Conservation (phyloP, 805 yeast species). For the Metschnikowia gelsemii region DNA sequence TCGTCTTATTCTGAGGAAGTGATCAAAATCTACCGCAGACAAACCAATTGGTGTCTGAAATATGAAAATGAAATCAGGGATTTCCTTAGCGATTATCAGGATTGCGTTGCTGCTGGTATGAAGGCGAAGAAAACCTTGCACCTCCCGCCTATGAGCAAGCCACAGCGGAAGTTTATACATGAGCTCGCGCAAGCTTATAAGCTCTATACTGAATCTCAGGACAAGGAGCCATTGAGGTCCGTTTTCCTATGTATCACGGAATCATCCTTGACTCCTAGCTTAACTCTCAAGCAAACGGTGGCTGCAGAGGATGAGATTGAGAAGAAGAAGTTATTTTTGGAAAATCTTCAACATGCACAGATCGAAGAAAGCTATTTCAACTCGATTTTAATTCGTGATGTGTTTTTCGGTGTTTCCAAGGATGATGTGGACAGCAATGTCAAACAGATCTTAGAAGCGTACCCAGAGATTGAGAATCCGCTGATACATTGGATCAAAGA, state of each 20-base stretch:
- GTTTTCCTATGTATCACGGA: conserved; percentile 54
- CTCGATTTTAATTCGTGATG: conserved; percentile 53
- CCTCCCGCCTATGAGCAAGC: conserved; percentile 71
- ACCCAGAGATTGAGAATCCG: conserved; percentile 26
- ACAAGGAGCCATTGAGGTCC: conserved; percentile 74
- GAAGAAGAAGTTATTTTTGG: conserved; percentile 24
- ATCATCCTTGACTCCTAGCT: conserved; percentile 40
- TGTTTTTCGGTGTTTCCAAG: conserved; percentile 52
- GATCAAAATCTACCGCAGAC: conserved; percentile 49
- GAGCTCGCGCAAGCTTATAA: conserved; percentile 59
- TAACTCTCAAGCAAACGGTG: conserved; percentile 48
- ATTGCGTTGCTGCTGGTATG: conserved; percentile 19
- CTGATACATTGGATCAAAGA: conserved; percentile 43
- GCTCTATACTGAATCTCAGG: conserved; percentile 71
- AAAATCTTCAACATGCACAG: conserved; percentile 24
- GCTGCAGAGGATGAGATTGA: conserved; percentile 19
- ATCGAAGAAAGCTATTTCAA: conserved; percentile 43
- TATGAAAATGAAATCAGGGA: conserved; percentile 54
- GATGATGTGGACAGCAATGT: conserved; percentile 42
- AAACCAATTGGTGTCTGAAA: conserved; percentile 64
- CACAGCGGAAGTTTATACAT: conserved; percentile 71
- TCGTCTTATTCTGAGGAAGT: conserved; percentile 48
- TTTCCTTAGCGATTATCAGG: conserved; percentile 43
- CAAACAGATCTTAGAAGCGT: conserved; percentile 21
- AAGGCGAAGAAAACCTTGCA: conserved; percentile 43